Percentiles rank a stretch among this genome's conserved stretches.
These are phyloP conservation scores for Phytophthora melonis DNA, from an alignment of 352 stramenopile genomes.

Conservation along the genomic window DNA sequence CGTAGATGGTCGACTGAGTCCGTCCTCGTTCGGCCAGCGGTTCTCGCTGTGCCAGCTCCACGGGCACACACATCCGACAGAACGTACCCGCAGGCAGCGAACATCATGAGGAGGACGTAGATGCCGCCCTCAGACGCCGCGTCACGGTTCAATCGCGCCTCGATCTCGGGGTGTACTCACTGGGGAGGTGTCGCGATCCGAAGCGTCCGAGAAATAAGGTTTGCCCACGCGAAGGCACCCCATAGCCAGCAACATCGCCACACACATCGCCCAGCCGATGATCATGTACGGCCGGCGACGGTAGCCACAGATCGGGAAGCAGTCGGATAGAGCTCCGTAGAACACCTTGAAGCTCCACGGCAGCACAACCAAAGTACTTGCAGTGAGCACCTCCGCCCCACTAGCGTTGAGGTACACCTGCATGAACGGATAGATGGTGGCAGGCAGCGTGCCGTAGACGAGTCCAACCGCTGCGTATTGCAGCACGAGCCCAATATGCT, in stretches of 20 bases:
- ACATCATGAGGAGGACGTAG: slow-evolving; percentile 69
- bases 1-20: slow-evolving; percentile 49
- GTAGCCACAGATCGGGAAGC: slow-evolving; percentile 55
- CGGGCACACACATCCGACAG: slow-evolving; percentile 66
- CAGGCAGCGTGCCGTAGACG: slow-evolving; percentile 46
- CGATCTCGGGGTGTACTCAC: slow-evolving; percentile 14
- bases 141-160: slow-evolving; percentile 32
- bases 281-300: slow-evolving; percentile 63
- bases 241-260: slow-evolving; percentile 49
- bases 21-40: slow-evolving; percentile 33
- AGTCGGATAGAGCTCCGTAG: slow-evolving; percentile 59
- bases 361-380: slow-evolving; percentile 35
- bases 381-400: slow-evolving; percentile 32
- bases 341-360: slow-evolving; percentile 68
- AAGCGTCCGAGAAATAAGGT: slow-evolving; percentile 46
- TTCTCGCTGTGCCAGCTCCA: slow-evolving; percentile 53
- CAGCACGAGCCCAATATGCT: slow-evolving; percentile 44
- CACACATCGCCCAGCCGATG: slow-evolving; percentile 52
- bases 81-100: slow-evolving; percentile 49
- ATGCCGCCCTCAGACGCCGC: slow-evolving; percentile 36
- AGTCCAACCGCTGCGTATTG: slow-evolving; percentile 58
- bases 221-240: slow-evolving; percentile 29
- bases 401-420: slow-evolving; percentile 48
- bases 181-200: slow-evolving; percentile 18
- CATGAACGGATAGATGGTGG: slow-evolving; percentile 55